phyloP scores from a whole-genome alignment of 78 protist species.

The Cyanophora paradoxa region DNA sequence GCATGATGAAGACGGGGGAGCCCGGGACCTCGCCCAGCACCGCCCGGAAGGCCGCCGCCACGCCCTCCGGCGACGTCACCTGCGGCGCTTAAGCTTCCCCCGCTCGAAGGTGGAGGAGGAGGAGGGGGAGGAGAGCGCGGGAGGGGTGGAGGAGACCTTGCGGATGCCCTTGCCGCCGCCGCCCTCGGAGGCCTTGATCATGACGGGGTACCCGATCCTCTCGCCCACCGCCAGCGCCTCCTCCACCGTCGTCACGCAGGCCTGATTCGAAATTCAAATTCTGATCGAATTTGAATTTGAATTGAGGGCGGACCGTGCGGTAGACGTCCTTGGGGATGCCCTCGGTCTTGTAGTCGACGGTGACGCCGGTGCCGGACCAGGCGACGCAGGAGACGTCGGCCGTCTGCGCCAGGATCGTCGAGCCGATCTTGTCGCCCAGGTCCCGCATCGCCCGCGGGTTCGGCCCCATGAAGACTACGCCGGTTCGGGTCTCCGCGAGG shows the following conservation, averaged over 20 bases:
- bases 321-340: conserved; percentile 13
- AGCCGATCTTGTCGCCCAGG: conserved; percentile 95
- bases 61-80: too few species aligned
- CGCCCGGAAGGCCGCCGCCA: too few species aligned
- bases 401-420: conserved; percentile 92
- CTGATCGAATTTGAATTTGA: too few species aligned
- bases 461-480: conserved; percentile 83
- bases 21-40: conserved; percentile 69
- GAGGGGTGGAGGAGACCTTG: too few species aligned
- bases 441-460: conserved; percentile 41
- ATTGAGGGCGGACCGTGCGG: too few species aligned
- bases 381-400: conserved; percentile 85
- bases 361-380: conserved; percentile 81
- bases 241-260: conserved; percentile 33
- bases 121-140: too few species aligned
- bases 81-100: too few species aligned
- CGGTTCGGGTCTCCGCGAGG: conserved; percentile 3
- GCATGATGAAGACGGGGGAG: conserved; percentile 78
- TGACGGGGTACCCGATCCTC: conserved; percentile 28
- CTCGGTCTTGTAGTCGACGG: conserved; percentile 13
- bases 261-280: too few species aligned
- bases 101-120: too few species aligned
- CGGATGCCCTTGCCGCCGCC: conserved; percentile 71
- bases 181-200: conserved; percentile 33
- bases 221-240: conserved; percentile 28